Base-by-base conservation (phyloP, 805 yeast genomes). In the Candida michaelii region DNA sequence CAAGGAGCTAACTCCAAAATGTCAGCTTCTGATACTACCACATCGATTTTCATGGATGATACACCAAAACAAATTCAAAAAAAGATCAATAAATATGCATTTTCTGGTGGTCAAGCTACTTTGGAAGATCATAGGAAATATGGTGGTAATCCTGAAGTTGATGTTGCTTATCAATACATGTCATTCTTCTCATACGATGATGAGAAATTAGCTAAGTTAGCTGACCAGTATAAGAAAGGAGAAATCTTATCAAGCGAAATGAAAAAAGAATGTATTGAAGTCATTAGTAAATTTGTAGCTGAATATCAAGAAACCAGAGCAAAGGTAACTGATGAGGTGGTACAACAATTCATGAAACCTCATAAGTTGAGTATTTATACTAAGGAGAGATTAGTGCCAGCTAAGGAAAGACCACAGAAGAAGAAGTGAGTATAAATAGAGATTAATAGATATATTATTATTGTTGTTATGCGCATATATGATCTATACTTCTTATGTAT, bases 1-100 rank as follows among this genome's bases (percentile, higher is more conserved):
- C 98, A 93, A 73, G 99, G 99, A 42, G 83, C 98, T 4, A 77
- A 89, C 12, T 86, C 97, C 30, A 93, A 93, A 71, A 93, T 93
- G 99, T 85, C 95, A 47, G 98, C 99, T 4, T 83, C 93, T 10
- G 93, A 86, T 63, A 89, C 86, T 48, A 83, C 87, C 43, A 79
- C 91, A 30, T 93, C 99, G 5, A 89, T 93, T 52, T 93, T 84
- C 71, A 85, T 93, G 93, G 90, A 89, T 44, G 99, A 93, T 64
- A 87, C 97, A 1, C 80, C 95, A 38, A 88, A 87, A 60, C 89
- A 87, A 69, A 86, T 93, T 50, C 85, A 86, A 62, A 93, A 89
- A 76, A 93, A 93, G 66, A 84, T 93, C 64, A 93, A 93, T 73
- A 93, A 90, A 66, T 85, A 89, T 61, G 99, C 97, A 6, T 93